These are phyloP conservation scores for Tolypocladium tundrense DNA, from an alignment of 2,329 filamentous ascomycete species.

Conservation along the genomic window DNA sequence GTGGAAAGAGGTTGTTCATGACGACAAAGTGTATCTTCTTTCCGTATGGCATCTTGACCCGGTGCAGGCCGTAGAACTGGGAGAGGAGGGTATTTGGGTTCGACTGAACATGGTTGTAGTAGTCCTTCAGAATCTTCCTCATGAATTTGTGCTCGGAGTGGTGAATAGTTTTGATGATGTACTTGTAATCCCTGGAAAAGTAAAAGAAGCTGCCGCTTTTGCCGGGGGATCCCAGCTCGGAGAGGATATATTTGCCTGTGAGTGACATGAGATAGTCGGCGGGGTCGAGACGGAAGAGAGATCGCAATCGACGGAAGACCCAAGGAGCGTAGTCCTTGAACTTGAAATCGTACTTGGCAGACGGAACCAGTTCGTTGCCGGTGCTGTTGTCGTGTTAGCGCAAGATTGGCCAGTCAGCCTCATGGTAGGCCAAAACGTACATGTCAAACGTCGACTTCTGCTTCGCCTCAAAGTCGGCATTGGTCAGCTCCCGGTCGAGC, in stretches of 20 bases:
- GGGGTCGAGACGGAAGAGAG: slow-evolving; percentile 82
- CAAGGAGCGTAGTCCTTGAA: slow-evolving; percentile 99
- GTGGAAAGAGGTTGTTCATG: slow-evolving; percentile 99
- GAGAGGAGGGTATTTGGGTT: slow-evolving; percentile 96
- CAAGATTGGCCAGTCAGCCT: neutral
- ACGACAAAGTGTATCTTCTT: slow-evolving; percentile 99
- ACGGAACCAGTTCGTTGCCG: slow-evolving; percentile 93
- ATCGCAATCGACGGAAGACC: slow-evolving; percentile 89
- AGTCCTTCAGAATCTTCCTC: slow-evolving; percentile 75
- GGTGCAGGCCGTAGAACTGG: slow-evolving; percentile 93
- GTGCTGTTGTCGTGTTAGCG: slow-evolving; percentile 42
- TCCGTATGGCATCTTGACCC: slow-evolving; percentile 96
- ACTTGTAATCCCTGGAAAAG: slow-evolving; percentile 98
- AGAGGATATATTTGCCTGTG: slow-evolving; percentile 97
- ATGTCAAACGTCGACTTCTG: slow-evolving; percentile 99
- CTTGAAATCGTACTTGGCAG: slow-evolving; percentile 99
- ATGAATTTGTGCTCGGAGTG: slow-evolving; percentile 87
- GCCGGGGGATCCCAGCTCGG: slow-evolving; percentile 89
- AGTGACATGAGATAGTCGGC: slow-evolving; percentile 97
- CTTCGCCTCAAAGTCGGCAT: slow-evolving; percentile 85
- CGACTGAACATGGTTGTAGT: slow-evolving; percentile 82
- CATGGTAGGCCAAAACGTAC: slow-evolving; percentile 39
- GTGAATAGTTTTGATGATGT: slow-evolving; percentile 99
- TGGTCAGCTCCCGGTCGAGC: slow-evolving; percentile 78
- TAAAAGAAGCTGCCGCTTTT: slow-evolving; percentile 99